Evolutionary conservation across 345 rosid genomes (phyloP), one percentile per base, ranked within the genome.

Genomic region (Geranium rotundifolium): DNA sequence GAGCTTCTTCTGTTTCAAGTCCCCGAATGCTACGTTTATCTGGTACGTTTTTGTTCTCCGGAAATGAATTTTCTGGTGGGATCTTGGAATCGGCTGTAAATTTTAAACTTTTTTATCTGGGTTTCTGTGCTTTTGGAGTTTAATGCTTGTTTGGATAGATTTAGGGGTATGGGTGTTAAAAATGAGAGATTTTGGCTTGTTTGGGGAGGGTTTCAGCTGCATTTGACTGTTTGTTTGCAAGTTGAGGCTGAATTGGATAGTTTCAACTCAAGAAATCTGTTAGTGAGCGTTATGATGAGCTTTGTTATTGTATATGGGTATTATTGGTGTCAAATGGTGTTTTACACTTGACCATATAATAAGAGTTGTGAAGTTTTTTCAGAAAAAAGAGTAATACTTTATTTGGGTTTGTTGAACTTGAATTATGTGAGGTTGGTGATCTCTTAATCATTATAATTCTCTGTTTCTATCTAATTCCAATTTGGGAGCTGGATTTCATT

Each of bases 1-100:
- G 99, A 93, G 84, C 78, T 93, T 61, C 56, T 85, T 71, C 84
- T 87, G 29, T 92, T 84, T 77, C 93, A 87, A 73, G 95, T 93
- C 60, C 75, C 97, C 57, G 97, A 93, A 80, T 90, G 95, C 73
- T 92, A 92, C 69, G 97, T 89, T 69, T 87, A 90, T 79, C 61
- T 85, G 88, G 96, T 90, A 76, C 67, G 74, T 62, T 49, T 31
- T 67, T 20, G 13, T 57, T 2, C 30, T 3, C 49, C 0, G 14
- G 29, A 13, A n/a, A 30, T 1, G 2, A 1, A 4, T 49, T 27
- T 66, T 58, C 49, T 15, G 17, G 0, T 27, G 60, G 14, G 3
- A 7, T 18, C 15, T 56, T 20, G 30, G 60, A 57, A 19, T 57
- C 13, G 2, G 15, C 17, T 4, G 20, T 20, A 19, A 20, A 46